These are phyloP conservation scores for Scutellaria barbata DNA, from an alignment of 257 asterid species.

Conservation along the genomic window DNA sequence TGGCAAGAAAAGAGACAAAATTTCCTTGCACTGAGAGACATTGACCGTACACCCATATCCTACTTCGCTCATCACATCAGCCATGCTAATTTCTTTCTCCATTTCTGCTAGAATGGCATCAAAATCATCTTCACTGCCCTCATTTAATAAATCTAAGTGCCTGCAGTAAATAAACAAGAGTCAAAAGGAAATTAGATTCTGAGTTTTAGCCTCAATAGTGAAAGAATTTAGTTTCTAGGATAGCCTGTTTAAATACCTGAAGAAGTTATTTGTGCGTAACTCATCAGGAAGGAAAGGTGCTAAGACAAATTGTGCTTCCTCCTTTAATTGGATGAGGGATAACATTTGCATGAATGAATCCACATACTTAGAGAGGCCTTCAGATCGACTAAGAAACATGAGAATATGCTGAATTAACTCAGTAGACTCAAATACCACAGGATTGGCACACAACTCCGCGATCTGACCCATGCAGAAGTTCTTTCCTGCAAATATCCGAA, in stretches of 20 bases:
- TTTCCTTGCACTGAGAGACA: conserved; percentile 83
- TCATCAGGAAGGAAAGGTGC: conserved; percentile 80
- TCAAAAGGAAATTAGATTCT: conserved; percentile 8
- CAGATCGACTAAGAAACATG: conserved; percentile 76
- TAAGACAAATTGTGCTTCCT: conserved; percentile 64
- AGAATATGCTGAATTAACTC: conserved; percentile 74
- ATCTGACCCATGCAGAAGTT: conserved; percentile 87
- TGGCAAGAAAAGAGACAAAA: conserved; percentile 75
- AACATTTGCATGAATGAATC: conserved; percentile 90
- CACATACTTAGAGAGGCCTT: conserved; percentile 80
- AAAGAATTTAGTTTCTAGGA: conserved; percentile 10
- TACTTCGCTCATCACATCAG: conserved; percentile 86
- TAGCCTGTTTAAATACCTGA: conserved; percentile 54
- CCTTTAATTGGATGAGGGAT: conserved; percentile 72
- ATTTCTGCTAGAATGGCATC: conserved; percentile 87
- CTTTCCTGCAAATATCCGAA: conserved; percentile 67
- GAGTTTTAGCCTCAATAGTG: neutral
- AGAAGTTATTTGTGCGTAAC: conserved; percentile 59
- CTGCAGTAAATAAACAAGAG: conserved; percentile 48
- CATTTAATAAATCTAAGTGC: conserved; percentile 60
- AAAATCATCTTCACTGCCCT: conserved; percentile 76
- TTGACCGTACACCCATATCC: conserved; percentile 90
- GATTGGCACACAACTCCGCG: conserved; percentile 62
- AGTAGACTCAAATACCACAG: conserved; percentile 58
- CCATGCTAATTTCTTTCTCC: conserved; percentile 95